Conservation (phyloP, 257 asterid genomes). For the Nicotiana benthamiana region DNA sequence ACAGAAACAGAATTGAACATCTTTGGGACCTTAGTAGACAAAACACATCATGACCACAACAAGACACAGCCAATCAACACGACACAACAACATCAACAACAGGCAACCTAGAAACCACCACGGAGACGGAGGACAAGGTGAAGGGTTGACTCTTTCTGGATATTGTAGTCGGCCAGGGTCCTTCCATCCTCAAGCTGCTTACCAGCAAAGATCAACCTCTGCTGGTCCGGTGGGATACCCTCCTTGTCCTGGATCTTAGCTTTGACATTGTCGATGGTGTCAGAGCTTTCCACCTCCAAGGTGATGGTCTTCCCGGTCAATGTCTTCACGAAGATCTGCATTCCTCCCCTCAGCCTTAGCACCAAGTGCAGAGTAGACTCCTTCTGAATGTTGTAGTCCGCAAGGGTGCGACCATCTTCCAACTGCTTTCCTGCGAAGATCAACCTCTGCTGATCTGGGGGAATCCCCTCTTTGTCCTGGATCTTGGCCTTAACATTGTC, state of each 20-base stretch:
- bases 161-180: conserved; percentile 46
- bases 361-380: conserved; percentile 51
- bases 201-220: conserved; percentile 51
- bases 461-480: conserved; percentile 76
- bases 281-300: conserved; percentile 49
- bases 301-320: conserved; percentile 45
- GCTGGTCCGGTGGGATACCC: conserved; percentile 56
- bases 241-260: conserved; percentile 54
- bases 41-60: background rate
- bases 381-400: conserved; percentile 62
- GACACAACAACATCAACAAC: background rate
- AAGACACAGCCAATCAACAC: background rate
- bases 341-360: conserved; percentile 46
- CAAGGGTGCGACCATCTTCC: conserved; percentile 59
- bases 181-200: conserved; percentile 53
- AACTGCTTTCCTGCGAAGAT: conserved; percentile 69
- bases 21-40: background rate
- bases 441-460: conserved; percentile 80
- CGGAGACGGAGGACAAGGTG: conserved; percentile 89
- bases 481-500: conserved; percentile 67
- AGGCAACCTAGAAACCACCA: conserved; percentile 47
- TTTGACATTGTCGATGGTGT: conserved; percentile 46
- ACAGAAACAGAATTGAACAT: background rate
- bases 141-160: conserved; percentile 69
- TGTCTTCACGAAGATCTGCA: conserved; percentile 54